phyloP scores from a whole-genome alignment of 2,329 filamentous ascomycete species.

The Verticillium tricorpus region DNA sequence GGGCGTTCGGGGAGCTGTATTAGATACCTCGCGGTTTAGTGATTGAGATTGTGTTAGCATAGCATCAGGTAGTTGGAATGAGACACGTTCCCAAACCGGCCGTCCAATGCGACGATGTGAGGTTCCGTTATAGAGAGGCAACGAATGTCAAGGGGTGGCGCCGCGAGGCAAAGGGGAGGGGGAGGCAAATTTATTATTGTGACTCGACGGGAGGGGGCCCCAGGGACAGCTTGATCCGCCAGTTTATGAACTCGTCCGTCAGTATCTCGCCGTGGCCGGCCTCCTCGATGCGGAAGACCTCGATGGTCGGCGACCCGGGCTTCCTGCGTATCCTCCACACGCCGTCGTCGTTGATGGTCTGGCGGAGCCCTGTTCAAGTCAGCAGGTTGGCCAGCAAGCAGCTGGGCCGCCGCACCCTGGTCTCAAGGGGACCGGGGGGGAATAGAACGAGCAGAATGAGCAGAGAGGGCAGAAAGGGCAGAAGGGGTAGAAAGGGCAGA shows the following conservation, averaged over 20 bases:
- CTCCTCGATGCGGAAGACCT: constrained; percentile 70
- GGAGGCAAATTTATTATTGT: neutral
- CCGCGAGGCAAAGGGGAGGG: neutral
- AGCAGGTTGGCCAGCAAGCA: constrained; percentile 12
- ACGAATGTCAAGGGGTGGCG: neutral
- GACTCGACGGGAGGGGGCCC: neutral
- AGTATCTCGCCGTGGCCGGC: constrained; percentile 73
- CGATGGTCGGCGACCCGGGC: constrained; percentile 60
- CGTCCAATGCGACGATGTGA: neutral
- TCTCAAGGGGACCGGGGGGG: neutral
- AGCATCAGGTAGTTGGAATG: neutral
- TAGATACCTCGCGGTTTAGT: constrained; percentile 11
- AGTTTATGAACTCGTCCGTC: constrained; percentile 71
- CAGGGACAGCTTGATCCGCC: constrained; percentile 56
- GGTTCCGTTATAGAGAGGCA: neutral
- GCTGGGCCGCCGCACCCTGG: neutral
- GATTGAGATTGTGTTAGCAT: neutral
- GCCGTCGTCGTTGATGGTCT: constrained; percentile 62
- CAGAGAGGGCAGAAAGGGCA: too few relatives aligned
- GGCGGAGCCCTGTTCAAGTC: constrained; percentile 51
- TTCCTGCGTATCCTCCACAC: constrained; percentile 75
- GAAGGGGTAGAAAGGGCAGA: neutral
- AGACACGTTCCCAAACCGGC: neutral
- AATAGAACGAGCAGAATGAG: neutral
- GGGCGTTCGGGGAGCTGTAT: neutral